Base-by-base conservation (phyloP, 192 early-diverging fungal species). In the Dissophora ornata region DNA sequence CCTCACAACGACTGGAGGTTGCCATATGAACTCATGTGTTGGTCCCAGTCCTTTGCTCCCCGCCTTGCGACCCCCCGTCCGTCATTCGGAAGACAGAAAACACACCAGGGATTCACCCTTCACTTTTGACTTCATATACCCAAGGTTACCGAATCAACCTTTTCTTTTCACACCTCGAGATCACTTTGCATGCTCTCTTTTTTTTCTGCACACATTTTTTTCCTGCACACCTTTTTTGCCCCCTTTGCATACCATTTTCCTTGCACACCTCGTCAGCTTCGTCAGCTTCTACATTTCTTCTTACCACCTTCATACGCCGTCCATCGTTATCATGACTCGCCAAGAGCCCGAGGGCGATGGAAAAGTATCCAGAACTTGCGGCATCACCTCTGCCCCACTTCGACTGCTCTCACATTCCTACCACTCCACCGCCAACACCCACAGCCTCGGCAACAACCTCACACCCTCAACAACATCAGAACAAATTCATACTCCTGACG, bases 371-470 rank as follows among this genome's bases (percentile, higher is more conserved):
- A 59, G 71, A 44, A 55, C 71, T 25, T 75, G 67, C 51, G 61
- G 63, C 30, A 51, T 75, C 24, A 63, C 71, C 12, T 75, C 71
- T 33, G 71, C 71, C 7, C 71, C 71, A 24, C 57, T 75, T 13
- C 71, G 71, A 10, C 47, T 75, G 32, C 63, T 75, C 25, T 75
- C 71, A 2, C 71, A 75, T 45, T 75, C 71, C 28, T 75, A 67
- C 51, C 71, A 75, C 51, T 75, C 71, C 57, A 75, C 71, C 25
- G 63, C 71, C 57, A 75, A 67, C 57, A 56, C 62, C 34, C 70
- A 74, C 56, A 34, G 16, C 60, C 21, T 40, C 33, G 1, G 22
- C 34, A 55, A 24, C 44, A 52, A 19, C 58, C 19, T 16, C 25
- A 16, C 12, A 4, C 48, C 58, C 16, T 55, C 53, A 10, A 19